phyloP scores from a whole-genome alignment of 257 asterid species.

The Cordia subcordata region DNA sequence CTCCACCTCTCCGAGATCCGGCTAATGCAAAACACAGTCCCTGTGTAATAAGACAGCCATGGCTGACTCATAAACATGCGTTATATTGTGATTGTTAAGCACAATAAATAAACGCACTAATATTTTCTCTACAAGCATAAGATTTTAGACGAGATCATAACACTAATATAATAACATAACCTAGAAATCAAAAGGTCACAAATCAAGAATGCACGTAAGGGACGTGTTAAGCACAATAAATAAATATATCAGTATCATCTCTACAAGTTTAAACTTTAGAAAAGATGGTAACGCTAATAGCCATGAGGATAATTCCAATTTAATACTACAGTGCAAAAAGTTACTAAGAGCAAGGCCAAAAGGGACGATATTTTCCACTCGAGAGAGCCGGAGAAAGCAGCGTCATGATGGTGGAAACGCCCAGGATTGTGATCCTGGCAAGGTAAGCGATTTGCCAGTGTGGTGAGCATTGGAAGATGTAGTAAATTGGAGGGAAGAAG shows the following conservation, averaged over 20 bases:
- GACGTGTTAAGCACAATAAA: no score
- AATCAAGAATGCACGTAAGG: no score
- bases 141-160: no score
- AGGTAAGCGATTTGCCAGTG: conserved; percentile 80
- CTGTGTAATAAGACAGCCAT: conserved; percentile 82
- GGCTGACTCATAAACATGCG: conserved; percentile 52
- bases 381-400: conserved; percentile 69
- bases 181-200: no score
- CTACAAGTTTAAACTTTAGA: no score
- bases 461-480: conserved; percentile 81
- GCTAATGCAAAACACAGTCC: conserved; percentile 58
- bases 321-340: conserved; percentile 41
- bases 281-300: no score
- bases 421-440: conserved; percentile 69
- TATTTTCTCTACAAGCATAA: no score
- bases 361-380: conserved; percentile 47
- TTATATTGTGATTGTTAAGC: conserved; percentile 46
- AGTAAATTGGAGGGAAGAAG: conserved; percentile 92
- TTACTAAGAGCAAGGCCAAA: conserved; percentile 61
- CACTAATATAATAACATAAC: no score
- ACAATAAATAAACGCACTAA: no score
- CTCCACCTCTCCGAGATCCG: conserved; percentile 83
- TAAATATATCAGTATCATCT: no score
- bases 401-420: conserved; percentile 53
- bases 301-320: conserved; percentile 81